phyloP scores from a whole-genome alignment of 2,329 filamentous ascomycete species.

The Aureobasidium sp. region DNA sequence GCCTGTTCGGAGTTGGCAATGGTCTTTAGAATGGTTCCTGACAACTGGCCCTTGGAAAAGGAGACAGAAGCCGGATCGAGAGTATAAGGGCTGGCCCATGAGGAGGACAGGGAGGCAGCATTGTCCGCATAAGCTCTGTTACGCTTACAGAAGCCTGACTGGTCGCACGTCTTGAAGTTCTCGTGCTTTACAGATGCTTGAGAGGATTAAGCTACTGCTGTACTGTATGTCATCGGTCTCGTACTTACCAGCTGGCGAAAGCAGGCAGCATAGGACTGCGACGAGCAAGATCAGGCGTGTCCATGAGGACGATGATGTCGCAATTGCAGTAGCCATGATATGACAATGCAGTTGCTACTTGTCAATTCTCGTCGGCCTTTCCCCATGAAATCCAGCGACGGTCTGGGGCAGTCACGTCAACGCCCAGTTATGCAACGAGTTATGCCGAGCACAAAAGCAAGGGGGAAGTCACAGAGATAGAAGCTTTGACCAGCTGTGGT shows the following conservation, averaged over 20 bases:
- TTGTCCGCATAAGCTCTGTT: conserved; percentile 85
- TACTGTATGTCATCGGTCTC: too few species aligned
- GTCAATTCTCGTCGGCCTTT: background rate
- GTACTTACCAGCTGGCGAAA: conserved; percentile 59
- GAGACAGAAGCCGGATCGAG: conserved; percentile 64
- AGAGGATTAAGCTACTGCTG: background rate
- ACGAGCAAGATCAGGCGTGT: conserved; percentile 56
- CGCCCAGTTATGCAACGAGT: background rate
- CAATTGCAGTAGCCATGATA: conserved; percentile 16
- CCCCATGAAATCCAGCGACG: background rate
- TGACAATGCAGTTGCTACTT: background rate
- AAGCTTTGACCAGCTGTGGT: background rate
- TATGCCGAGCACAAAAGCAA: conserved; percentile 1
- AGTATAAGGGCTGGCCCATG: conserved; percentile 75
- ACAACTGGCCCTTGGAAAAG: conserved; percentile 73
- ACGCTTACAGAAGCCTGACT: conserved; percentile 94
- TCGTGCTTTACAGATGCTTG: conserved; percentile 78
- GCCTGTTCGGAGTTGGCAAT: conserved; percentile 59
- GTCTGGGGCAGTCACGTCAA: conserved; percentile 6
- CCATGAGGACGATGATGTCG: conserved; percentile 52
- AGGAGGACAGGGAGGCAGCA: conserved; percentile 52
- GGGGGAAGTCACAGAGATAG: background rate
- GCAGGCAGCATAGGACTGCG: conserved; percentile 51
- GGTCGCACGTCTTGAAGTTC: conserved; percentile 93
- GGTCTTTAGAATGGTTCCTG: conserved; percentile 75